Percentiles rank a stretch among this genome's conserved stretches.
These are phyloP conservation scores for Starmerella bombi DNA, from an alignment of 805 yeast genomes.

Conservation along the genomic window DNA sequence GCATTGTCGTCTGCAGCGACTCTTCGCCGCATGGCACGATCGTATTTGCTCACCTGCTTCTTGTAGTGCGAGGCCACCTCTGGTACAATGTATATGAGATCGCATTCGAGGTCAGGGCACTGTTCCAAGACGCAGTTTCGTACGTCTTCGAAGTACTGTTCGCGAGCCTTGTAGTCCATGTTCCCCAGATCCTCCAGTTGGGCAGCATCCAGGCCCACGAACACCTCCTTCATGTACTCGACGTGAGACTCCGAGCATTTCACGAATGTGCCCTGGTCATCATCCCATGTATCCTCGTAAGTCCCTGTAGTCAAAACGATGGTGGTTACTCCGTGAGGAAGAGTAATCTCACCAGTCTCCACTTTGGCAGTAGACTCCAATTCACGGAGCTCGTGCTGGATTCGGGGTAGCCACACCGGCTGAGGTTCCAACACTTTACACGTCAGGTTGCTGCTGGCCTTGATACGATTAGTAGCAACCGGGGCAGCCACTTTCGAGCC, in stretches of 20 bases:
- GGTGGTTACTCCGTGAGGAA: conserved; percentile 5
- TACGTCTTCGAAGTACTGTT: conserved; percentile 2
- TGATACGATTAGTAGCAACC: conserved; percentile 6
- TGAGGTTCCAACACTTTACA: conserved; percentile 2
- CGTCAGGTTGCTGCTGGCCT: conserved; percentile 1
- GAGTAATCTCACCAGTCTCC: background rate
- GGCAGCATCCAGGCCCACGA: conserved; percentile 5
- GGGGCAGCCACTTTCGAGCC: conserved; percentile 1
- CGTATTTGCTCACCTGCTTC: conserved; percentile 7
- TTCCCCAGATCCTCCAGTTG: conserved; percentile 7
- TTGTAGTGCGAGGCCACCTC: conserved; percentile 9
- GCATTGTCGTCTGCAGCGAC: background rate
- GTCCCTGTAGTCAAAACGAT: conserved; percentile 6
- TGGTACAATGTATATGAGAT: conserved; percentile 8
- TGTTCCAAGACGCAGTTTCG: background rate
- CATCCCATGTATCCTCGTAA: conserved; percentile 12
- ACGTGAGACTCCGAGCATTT: conserved; percentile 2
- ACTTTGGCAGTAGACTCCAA: background rate
- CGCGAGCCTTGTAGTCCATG: background rate
- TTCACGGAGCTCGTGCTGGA: too few relatives aligned
- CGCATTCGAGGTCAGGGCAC: background rate
- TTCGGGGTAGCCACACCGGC: too few relatives aligned
- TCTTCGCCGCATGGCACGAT: conserved; percentile 11
- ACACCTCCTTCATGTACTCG: conserved; percentile 5
- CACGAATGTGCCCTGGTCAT: conserved; percentile 4